A percentile compares a stretch with the other conserved stretches of the same genome.
phyloP scores from a whole-genome alignment of 768 basidiomycete species.

The Auriscalpium orientale region DNA sequence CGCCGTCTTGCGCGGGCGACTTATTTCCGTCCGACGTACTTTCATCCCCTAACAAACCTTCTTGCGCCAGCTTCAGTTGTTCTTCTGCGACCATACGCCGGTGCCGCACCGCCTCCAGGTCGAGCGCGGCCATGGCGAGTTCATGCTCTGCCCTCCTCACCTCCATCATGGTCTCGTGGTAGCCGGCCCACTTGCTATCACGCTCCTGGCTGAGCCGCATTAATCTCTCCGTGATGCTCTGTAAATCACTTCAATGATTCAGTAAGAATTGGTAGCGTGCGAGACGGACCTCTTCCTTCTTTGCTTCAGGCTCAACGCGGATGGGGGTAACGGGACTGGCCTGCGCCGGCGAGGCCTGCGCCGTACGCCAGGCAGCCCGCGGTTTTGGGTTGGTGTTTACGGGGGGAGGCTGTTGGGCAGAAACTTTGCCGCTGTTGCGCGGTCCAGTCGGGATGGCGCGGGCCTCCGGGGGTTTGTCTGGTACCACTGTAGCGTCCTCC shows the following conservation, averaged over 20 bases:
- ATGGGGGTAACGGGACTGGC: conserved; percentile 4
- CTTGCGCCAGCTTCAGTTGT: conserved; percentile 55
- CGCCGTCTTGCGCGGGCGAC: no score
- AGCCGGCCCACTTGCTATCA: neutral
- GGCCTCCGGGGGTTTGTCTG: neutral
- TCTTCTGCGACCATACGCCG: conserved; percentile 49
- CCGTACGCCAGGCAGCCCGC: neutral
- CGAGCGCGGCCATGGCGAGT: conserved; percentile 50
- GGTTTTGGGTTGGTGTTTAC: neutral
- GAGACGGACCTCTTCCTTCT: neutral
- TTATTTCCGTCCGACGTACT: neutral
- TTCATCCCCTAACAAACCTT: conserved; percentile 44
- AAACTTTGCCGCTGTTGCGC: neutral
- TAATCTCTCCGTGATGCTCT: neutral
- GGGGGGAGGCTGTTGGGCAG: neutral
- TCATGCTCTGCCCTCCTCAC: conserved; percentile 45
- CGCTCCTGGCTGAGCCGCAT: neutral
- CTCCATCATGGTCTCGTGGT: conserved; percentile 5
- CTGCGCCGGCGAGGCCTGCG: conserved; percentile 1
- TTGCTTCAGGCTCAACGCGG: conserved; percentile 3
- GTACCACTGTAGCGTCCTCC: neutral
- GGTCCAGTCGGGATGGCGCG: neutral
- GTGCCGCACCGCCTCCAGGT: conserved; percentile 50
- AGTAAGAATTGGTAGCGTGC: neutral
- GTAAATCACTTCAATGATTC: neutral